These are phyloP conservation scores for Cystobasidium onofrii DNA, from an alignment of 768 basidiomycete genomes.

Conservation along the genomic window DNA sequence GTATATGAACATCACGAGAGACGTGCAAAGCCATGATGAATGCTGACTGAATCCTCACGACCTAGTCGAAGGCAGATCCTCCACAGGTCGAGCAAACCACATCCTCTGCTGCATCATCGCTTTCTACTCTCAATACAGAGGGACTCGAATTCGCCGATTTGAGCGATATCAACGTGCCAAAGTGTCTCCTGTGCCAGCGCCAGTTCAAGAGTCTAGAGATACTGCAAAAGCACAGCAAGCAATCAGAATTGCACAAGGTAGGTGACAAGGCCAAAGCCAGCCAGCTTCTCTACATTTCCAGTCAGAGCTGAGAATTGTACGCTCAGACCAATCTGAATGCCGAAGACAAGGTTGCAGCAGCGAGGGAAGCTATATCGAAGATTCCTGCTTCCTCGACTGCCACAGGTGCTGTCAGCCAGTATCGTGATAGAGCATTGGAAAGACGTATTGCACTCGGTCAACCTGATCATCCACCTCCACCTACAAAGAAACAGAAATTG, in stretches of 20 bases:
- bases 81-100: conserved; percentile 5
- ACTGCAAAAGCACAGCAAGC: conserved; percentile 78
- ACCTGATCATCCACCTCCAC: conserved; percentile 66
- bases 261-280: conserved; percentile 41
- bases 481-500: conserved; percentile 50
- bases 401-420: conserved; percentile 51
- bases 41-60: conserved; percentile 20
- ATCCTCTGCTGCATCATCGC: background rate
- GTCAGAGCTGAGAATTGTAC: no score
- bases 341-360: conserved; percentile 50
- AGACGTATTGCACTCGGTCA: conserved; percentile 85
- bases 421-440: conserved; percentile 90
- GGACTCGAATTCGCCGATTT: conserved; percentile 80
- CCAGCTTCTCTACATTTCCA: no score
- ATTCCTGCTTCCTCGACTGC: conserved; percentile 44
- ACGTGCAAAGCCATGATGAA: no score
- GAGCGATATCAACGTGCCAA: conserved; percentile 52
- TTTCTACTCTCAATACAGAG: conserved; percentile 29
- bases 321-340: conserved; percentile 85
- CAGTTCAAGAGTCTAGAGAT: conserved; percentile 84
- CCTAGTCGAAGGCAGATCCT: background rate
- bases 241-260: conserved; percentile 93
- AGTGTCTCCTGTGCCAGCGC: conserved; percentile 79
- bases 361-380: conserved; percentile 50
- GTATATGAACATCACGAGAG: no score